Evolutionary conservation across 2,329 filamentous ascomycete species (phyloP), one percentile per base, ranked within the genome.

Genomic region (Clathrospora elynae): DNA sequence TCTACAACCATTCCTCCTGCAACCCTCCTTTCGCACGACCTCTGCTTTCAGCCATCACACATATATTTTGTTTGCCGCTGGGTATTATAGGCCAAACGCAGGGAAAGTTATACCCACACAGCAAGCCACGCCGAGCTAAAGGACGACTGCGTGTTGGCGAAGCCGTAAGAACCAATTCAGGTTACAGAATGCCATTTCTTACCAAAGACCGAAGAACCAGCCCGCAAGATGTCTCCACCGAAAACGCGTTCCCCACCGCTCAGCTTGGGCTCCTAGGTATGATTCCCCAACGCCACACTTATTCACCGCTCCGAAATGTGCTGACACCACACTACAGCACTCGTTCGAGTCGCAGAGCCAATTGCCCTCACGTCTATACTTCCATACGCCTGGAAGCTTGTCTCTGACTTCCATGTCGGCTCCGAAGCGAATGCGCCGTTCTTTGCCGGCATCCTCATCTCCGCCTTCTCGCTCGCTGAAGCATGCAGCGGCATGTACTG

Each of bases 341-440:
- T 96, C 73, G 90, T 95, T 61, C 88, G 91, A 61, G 82, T 96
- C 51, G 89, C 91, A 35, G 91, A 96, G 72, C 91, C 91, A 13
- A 92, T 96, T 62, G 91, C 91, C 34, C 80, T 96, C 57, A 96
- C 90, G 2, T 95, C 89, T 65, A 95, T 96, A 73, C 95, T 95
- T 56, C 91, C 91, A 10, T 96, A 96, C 46, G 70, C 70, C 13
- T 72, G 70, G 65, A 71, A 69, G 41, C 62, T 72, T 10, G 67
- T 70, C 35, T 57, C 64, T 14, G 59, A 70, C 41, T 73, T 61
- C 47, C 42, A 71, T 33, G 57, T 71, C 46, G 62, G 61, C 30
- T 57, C 64, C 35, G 58, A 68, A 36, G 51, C 63, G 5, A 68
- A 71, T 50, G 70, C 91, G 34, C 92, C 91, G 2, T 92, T 96